Conservation (phyloP, 1,284 basidiomycete species). For the Sporisorium exsertum region DNA sequence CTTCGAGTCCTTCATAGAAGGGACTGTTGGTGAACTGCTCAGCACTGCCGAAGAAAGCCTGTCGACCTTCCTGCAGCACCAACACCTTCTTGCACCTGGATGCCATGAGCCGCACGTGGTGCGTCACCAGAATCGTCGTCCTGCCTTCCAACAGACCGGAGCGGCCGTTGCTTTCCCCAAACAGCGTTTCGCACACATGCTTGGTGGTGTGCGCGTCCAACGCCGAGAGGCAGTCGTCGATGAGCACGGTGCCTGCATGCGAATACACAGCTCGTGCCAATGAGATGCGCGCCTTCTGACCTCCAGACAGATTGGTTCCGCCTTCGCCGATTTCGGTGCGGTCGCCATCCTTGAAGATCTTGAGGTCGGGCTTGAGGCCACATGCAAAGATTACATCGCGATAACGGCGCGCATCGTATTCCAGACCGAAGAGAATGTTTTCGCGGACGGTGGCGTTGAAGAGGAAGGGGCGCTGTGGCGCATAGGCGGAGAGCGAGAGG, state of each 20-base stretch:
- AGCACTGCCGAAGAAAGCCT: conserved; percentile 77
- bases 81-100: conserved; percentile 76
- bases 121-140: conserved; percentile 66
- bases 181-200: conserved; percentile 66
- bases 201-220: conserved; percentile 59
- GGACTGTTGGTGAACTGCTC: conserved; percentile 74
- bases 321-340: conserved; percentile 76
- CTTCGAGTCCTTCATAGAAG: conserved; percentile 73
- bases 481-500: conserved; percentile 75
- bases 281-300: conserved; percentile 77
- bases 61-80: conserved; percentile 78
- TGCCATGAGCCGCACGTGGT: conserved; percentile 72
- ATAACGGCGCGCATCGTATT: conserved; percentile 72
- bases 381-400: conserved; percentile 56
- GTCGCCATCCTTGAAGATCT: conserved; percentile 79
- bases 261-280: conserved; percentile 80
- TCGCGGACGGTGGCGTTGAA: conserved; percentile 81
- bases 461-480: conserved; percentile 88
- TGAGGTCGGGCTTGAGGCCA: conserved; percentile 74
- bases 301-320: conserved; percentile 72
- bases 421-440: conserved; percentile 71
- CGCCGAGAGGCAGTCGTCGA: conserved; percentile 81
- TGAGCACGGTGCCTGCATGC: conserved; percentile 76
- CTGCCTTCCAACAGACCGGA: conserved; percentile 36
- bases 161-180: conserved; percentile 49